Percentiles rank a stretch among this genome's conserved stretches.
These are phyloP conservation scores for Podila verticillata DNA, from an alignment of 192 early-diverging fungal species.

Conservation along the genomic window DNA sequence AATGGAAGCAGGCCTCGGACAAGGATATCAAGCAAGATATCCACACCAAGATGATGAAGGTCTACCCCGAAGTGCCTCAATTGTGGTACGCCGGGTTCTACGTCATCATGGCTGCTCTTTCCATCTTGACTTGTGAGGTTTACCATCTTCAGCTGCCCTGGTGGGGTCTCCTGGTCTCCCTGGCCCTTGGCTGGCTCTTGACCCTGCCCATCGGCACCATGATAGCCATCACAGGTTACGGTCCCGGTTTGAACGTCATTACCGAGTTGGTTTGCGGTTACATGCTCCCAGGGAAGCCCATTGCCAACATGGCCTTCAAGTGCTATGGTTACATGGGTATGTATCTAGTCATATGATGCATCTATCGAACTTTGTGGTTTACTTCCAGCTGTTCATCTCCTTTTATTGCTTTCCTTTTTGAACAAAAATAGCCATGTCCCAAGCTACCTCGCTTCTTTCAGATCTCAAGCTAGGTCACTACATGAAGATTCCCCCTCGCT, in stretches of 20 bases:
- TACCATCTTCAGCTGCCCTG: slow-evolving; percentile 52
- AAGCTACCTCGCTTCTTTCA: slow-evolving; percentile 72
- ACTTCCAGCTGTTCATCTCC: no score
- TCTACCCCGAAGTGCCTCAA: slow-evolving; percentile 57
- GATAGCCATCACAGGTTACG: slow-evolving; percentile 58
- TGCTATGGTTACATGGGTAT: slow-evolving; percentile 51
- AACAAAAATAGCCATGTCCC: slow-evolving; percentile 61
- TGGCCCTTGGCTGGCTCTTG: slow-evolving; percentile 38
- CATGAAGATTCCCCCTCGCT: slow-evolving; percentile 72
- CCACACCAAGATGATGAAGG: slow-evolving; percentile 43
- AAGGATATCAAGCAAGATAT: slow-evolving; percentile 23
- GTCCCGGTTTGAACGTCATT: slow-evolving; percentile 60
- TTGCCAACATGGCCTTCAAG: slow-evolving; percentile 66
- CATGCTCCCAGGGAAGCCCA: slow-evolving; percentile 60
- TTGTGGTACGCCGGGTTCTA: slow-evolving; percentile 59
- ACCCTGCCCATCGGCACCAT: slow-evolving; percentile 65
- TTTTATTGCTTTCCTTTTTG: no score
- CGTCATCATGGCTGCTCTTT: slow-evolving; percentile 25
- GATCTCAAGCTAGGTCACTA: slow-evolving; percentile 81
- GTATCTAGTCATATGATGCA: no score
- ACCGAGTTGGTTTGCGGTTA: slow-evolving; percentile 65
- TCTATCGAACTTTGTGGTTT: no score
- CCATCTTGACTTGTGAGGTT: slow-evolving; percentile 32
- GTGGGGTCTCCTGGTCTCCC: slow-evolving; percentile 51
- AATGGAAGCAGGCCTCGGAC: not conserved